These are phyloP conservation scores for Krasilnikovozyma curviuscula DNA, from an alignment of 768 basidiomycete genomes.

Conservation along the genomic window DNA sequence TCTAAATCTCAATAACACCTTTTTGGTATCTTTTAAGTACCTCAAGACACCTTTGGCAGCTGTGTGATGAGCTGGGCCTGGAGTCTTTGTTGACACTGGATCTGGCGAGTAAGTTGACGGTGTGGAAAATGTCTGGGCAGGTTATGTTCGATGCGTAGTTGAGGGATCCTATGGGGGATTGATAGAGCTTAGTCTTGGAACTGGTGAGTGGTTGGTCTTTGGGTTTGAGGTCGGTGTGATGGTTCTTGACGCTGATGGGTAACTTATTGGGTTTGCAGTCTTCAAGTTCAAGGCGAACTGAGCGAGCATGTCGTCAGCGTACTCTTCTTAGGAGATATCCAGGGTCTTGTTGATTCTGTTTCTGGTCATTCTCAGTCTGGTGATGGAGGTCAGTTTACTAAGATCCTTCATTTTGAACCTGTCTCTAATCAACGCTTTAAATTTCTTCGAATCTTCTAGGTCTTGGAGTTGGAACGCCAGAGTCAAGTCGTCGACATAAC, in stretches of 20 bases:
- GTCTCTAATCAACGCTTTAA: too few species aligned
- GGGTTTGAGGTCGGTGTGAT: not conserved
- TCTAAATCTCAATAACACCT: too few species aligned
- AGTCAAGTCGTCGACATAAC: not conserved
- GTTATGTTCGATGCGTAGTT: not conserved
- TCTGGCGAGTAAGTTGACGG: not conserved
- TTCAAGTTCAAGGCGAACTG: not conserved
- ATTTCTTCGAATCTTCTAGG: too few species aligned
- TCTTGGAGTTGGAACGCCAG: too few species aligned
- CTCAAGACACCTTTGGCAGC: not conserved
- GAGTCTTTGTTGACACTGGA: not conserved
- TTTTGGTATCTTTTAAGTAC: too few species aligned
- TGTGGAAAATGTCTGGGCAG: not conserved
- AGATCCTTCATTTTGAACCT: too few species aligned
- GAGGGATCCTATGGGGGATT: not conserved
- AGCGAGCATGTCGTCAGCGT: too few species aligned
- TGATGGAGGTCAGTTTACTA: not conserved
- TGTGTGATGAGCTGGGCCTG: not conserved
- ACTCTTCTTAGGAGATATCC: too few species aligned
- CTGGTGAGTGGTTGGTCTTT: not conserved
- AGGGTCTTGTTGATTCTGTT: not conserved
- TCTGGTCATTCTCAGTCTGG: not conserved
- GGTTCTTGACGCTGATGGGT: not conserved
- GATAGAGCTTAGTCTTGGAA: not conserved
- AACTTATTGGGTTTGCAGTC: not conserved